These are phyloP conservation scores for Blepharisma japonicum DNA, from an alignment of 73 alveolate species.

Conservation along the genomic window DNA sequence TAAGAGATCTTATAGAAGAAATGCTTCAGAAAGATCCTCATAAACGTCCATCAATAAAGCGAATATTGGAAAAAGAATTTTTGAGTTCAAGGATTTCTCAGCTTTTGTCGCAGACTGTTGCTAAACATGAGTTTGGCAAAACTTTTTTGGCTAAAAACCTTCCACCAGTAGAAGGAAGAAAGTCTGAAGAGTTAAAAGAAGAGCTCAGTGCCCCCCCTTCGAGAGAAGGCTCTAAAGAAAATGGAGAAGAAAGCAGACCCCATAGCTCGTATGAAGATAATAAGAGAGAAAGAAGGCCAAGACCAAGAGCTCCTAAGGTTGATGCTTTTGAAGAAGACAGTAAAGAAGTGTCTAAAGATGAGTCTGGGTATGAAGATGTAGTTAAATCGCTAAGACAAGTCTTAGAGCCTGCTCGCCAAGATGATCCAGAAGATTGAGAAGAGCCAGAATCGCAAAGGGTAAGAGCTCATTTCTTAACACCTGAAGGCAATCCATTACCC, in stretches of 20 bases:
- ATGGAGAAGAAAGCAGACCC: background rate
- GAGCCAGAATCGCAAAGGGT: conserved; percentile 49
- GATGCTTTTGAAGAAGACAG: conserved; percentile 23
- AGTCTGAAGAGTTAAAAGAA: conserved; percentile 31
- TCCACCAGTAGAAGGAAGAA: background rate
- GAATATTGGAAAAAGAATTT: conserved; percentile 75
- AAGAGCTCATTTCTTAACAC: conserved; percentile 34
- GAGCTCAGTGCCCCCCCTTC: background rate
- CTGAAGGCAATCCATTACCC: conserved; percentile 56
- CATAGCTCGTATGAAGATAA: background rate
- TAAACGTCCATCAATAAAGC: conserved; percentile 75
- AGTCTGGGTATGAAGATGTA: conserved; percentile 35
- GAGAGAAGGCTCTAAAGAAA: conserved; percentile 26
- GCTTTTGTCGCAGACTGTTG: conserved; percentile 32
- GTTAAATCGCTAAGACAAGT: conserved; percentile 38
- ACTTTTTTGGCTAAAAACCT: conserved; percentile 38
- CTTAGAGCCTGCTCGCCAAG: conserved; percentile 48
- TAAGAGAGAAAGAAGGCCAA: background rate
- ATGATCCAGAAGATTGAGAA: conserved; percentile 47
- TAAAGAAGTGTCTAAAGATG: conserved; percentile 24
- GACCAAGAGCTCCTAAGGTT: conserved; percentile 9
- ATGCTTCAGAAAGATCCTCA: conserved; percentile 79
- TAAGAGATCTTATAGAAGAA: conserved; percentile 64
- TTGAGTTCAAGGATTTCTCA: conserved; percentile 46
- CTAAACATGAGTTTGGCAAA: conserved; percentile 46